Evolutionary conservation across 306 rosid species (phyloP).

Genomic region (Casuarina glauca): DNA sequence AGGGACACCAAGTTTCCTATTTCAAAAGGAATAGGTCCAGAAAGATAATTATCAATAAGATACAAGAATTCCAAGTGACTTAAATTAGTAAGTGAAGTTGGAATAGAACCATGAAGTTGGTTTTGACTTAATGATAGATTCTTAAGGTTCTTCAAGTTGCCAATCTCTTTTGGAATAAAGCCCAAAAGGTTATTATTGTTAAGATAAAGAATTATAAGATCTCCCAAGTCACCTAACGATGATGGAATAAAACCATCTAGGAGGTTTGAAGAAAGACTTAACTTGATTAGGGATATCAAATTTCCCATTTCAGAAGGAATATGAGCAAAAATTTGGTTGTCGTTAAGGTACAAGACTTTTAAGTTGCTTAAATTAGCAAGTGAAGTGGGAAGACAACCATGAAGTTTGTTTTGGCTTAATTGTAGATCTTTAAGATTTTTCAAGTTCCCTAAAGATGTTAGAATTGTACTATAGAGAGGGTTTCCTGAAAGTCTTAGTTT

Average conservation of each 20-base stretch:
- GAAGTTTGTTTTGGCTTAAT: no score
- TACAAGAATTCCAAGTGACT: neutral
- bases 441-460: neutral
- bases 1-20: conserved; percentile 20
- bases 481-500: neutral
- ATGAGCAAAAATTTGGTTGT: no score
- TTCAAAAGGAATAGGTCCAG: neutral
- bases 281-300: no score
- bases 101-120: no score
- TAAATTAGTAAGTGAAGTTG: neutral
- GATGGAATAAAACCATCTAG: conserved; percentile 19
- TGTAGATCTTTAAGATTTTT: no score
- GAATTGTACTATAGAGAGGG: neutral
- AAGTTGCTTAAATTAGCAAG: no score
- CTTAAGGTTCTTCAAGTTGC: neutral
- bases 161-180: conserved; percentile 28
- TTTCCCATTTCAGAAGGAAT: no score
- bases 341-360: no score
- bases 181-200: conserved; percentile 27
- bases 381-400: no score
- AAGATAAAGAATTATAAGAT: conserved; percentile 5
- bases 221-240: neutral
- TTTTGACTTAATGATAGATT: no score
- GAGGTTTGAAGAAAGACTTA: no score
- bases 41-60: neutral